phyloP scores from a whole-genome alignment of 2,329 filamentous ascomycete genomes.

The Aureobasidium sp. region DNA sequence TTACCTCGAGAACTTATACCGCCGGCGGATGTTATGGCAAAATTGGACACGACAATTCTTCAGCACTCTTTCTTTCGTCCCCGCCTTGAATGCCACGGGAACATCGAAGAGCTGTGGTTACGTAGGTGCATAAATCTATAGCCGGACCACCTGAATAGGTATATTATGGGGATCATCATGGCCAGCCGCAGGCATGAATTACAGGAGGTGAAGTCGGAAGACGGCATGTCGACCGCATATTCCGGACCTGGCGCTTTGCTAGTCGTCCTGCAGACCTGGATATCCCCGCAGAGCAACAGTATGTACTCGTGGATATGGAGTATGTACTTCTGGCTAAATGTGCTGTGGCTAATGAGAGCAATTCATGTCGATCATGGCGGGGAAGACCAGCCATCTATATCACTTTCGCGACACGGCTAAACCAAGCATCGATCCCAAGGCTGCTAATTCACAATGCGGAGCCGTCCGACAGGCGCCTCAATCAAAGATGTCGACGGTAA shows the following conservation, averaged over 20 bases:
- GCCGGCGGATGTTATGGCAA: background rate
- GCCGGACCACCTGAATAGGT: background rate
- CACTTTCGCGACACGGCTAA: background rate
- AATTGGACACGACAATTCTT: background rate
- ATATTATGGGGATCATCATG: background rate
- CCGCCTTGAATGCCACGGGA: background rate
- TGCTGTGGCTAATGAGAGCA: background rate
- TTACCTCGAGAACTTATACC: background rate
- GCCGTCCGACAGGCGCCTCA: background rate
- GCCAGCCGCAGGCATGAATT: background rate
- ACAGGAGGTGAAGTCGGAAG: background rate
- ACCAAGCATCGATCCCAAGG: background rate
- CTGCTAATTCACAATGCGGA: background rate
- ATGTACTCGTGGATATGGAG: background rate
- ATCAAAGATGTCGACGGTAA: background rate
- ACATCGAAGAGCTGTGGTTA: background rate
- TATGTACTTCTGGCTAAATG: slow-evolving; percentile 8
- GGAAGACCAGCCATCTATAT: background rate
- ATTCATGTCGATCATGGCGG: slow-evolving; percentile 4
- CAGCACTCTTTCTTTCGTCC: background rate
- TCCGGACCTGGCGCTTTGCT: background rate
- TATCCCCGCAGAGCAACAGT: background rate
- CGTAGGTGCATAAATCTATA: background rate
- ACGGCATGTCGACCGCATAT: background rate
- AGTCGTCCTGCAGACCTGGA: background rate